Conservation (phyloP, 768 basidiomycete species). For the Leccinellum albellum region DNA sequence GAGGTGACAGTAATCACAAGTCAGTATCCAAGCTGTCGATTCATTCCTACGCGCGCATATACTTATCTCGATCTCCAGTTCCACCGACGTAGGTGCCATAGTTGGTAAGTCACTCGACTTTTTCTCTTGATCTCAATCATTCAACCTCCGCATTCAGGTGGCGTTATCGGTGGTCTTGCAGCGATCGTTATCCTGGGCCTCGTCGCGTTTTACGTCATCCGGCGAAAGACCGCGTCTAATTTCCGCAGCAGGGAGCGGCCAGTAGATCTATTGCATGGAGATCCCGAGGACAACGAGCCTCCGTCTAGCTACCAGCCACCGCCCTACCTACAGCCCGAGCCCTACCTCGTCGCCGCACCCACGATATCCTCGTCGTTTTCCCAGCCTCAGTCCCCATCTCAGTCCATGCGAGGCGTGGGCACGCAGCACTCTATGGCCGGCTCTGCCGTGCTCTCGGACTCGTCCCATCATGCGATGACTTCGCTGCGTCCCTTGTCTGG, state of each 20-base stretch:
- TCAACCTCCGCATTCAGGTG: constrained; percentile 33
- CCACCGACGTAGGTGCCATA: constrained; percentile 46
- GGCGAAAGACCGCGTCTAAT: constrained; percentile 40
- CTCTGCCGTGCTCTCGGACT: constrained; percentile 14
- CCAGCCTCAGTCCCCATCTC: not conserved
- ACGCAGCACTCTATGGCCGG: constrained; percentile 20
- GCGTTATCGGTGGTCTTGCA: constrained; percentile 57
- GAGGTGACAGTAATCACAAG: constrained; percentile 24
- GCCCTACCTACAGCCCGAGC: constrained; percentile 72
- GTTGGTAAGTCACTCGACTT: constrained; percentile 35
- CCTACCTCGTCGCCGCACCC: constrained; percentile 68
- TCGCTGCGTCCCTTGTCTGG: constrained; percentile 27
- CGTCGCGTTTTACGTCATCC: constrained; percentile 46
- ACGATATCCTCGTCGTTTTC: constrained; percentile 40
- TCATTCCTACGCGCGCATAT: not conserved
- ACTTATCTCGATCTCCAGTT: constrained; percentile 15
- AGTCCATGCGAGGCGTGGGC: constrained; percentile 29
- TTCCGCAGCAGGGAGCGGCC: constrained; percentile 50
- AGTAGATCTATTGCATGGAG: constrained; percentile 59
- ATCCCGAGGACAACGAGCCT: constrained; percentile 50
- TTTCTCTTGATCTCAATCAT: not conserved
- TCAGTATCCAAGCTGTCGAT: constrained; percentile 12
- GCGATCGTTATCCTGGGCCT: constrained; percentile 40
- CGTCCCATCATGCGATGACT: constrained; percentile 23
- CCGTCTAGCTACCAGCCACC: constrained; percentile 49